Percentiles rank a stretch among this genome's conserved stretches.
Evolutionary conservation across 768 basidiomycete genomes (phyloP).

Genomic region (Botryobasidium botryosum): DNA sequence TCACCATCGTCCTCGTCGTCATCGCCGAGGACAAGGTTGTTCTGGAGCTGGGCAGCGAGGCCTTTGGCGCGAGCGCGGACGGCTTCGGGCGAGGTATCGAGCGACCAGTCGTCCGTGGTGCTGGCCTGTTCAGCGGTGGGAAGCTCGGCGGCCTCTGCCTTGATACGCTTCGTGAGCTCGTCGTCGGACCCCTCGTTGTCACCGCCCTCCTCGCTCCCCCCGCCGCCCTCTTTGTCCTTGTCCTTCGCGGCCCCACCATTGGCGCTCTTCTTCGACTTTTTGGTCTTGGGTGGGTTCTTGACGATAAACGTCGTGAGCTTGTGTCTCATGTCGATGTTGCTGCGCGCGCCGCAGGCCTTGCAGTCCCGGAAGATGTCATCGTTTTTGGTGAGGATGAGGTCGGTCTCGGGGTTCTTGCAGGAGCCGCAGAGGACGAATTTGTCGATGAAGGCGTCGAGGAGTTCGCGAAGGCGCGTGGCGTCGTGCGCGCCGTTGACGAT

Average conservation of each 20-base stretch:
- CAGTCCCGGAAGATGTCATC: conserved; percentile 92
- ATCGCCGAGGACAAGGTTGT: conserved; percentile 29
- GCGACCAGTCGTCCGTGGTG: conserved; percentile 73
- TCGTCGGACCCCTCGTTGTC: conserved; percentile 45
- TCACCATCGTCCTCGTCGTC: conserved; percentile 83
- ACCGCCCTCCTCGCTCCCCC: conserved; percentile 23
- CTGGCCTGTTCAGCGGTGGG: conserved; percentile 35
- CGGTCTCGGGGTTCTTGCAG: conserved; percentile 99
- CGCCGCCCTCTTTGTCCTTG: conserved; percentile 35
- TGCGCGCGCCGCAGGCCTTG: conserved; percentile 94
- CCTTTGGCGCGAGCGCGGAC: conserved; percentile 61
- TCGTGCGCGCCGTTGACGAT: conserved; percentile 98
- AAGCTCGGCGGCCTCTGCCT: conserved; percentile 70
- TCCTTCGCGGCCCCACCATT: conserved; percentile 30
- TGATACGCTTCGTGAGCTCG: conserved; percentile 78
- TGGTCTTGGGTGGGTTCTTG: conserved; percentile 90
- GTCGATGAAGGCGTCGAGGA: conserved; percentile 93
- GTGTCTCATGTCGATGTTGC: conserved; percentile 88
- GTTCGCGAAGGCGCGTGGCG: conserved; percentile 76
- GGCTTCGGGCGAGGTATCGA: conserved; percentile 80
- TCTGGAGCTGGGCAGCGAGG: too few species aligned
- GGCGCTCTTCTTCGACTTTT: conserved; percentile 44
- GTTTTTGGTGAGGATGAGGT: conserved; percentile 73
- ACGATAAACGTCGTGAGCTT: conserved; percentile 92
- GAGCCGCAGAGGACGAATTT: conserved; percentile 94